Evolutionary conservation across 345 rosid genomes (phyloP).

Genomic region (Rubroshorea leprosula): DNA sequence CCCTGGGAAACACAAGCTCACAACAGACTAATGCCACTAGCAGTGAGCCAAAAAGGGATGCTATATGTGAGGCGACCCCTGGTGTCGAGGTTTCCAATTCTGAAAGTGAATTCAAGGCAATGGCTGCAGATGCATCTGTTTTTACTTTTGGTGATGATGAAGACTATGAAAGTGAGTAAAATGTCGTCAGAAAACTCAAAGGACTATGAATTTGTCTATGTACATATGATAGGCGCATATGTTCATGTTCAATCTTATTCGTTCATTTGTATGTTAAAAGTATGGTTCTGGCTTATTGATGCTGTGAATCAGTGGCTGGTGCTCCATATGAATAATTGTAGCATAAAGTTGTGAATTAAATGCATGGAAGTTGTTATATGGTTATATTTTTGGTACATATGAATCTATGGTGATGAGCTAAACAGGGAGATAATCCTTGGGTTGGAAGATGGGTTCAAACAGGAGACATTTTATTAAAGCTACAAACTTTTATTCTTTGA

Average conservation of each 20-base stretch:
- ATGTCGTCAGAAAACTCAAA: background rate
- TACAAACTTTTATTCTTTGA: too few species aligned
- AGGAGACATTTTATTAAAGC: too few species aligned
- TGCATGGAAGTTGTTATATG: too few species aligned
- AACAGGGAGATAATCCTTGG: too few species aligned
- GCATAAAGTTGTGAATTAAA: too few species aligned
- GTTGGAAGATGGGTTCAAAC: too few species aligned
- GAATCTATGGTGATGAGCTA: background rate
- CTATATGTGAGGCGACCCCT: constrained; percentile 18
- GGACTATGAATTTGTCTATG: constrained; percentile 3
- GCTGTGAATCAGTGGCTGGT: constrained; percentile 12
- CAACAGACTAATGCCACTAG: constrained; percentile 9
- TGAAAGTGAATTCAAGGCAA: constrained; percentile 62
- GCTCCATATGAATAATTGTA: too few species aligned
- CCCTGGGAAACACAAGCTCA: constrained; percentile 32
- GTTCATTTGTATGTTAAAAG: constrained; percentile 11
- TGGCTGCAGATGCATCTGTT: constrained; percentile 89
- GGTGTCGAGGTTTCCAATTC: constrained; percentile 23
- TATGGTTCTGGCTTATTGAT: constrained; percentile 16
- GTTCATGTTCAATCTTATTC: constrained; percentile 15
- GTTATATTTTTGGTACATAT: too few species aligned
- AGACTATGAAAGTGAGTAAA: constrained; percentile 68
- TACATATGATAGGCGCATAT: constrained; percentile 11
- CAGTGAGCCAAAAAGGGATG: constrained; percentile 16
- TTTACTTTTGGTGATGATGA: constrained; percentile 73